Percentiles rank a stretch among this genome's conserved stretches.
Evolutionary conservation across 148 eudicot genomes (phyloP).

Genomic region (Cornus controversa): DNA sequence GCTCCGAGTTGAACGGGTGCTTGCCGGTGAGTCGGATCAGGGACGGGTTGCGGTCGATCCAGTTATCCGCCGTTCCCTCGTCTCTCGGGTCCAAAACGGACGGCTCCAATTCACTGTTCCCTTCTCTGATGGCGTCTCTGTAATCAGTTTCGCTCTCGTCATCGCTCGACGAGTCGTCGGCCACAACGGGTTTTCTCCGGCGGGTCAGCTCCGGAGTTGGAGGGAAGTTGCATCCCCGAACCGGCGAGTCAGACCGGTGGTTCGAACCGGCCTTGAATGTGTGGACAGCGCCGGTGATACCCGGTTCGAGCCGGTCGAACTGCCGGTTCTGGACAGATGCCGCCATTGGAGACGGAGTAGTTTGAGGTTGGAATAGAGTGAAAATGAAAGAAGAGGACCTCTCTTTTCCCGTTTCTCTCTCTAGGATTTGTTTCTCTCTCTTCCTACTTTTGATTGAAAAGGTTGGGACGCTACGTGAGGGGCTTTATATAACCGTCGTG

Average conservation of each 20-base stretch:
- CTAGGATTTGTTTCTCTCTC: neutral
- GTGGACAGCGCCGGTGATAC: conserved; percentile 33
- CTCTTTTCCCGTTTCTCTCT: conserved; percentile 18
- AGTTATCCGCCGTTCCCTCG: conserved; percentile 73
- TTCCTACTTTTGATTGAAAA: neutral
- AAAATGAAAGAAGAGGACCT: neutral
- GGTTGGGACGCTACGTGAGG: neutral
- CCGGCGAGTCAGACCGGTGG: conserved; percentile 56
- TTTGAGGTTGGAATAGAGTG: neutral
- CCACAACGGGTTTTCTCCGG: conserved; percentile 1
- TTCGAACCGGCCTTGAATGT: conserved; percentile 24
- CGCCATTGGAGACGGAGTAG: conserved; percentile 42
- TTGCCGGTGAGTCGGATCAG: conserved; percentile 91
- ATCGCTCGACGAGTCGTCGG: conserved; percentile 29
- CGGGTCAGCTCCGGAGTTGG: conserved; percentile 4
- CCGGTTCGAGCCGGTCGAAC: conserved; percentile 35
- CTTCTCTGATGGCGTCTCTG: conserved; percentile 38
- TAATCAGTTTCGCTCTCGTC: conserved; percentile 41
- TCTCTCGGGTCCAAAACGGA: conserved; percentile 58
- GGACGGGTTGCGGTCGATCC: conserved; percentile 72
- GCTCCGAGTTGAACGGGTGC: conserved; percentile 93
- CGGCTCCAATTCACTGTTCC: conserved; percentile 55
- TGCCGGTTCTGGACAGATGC: conserved; percentile 75
- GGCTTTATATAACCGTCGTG: neutral
- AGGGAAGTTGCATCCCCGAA: conserved; percentile 33